These are phyloP conservation scores for Ophiostoma novo-ulmi DNA, from an alignment of 2,329 filamentous ascomycete species.

Conservation along the genomic window DNA sequence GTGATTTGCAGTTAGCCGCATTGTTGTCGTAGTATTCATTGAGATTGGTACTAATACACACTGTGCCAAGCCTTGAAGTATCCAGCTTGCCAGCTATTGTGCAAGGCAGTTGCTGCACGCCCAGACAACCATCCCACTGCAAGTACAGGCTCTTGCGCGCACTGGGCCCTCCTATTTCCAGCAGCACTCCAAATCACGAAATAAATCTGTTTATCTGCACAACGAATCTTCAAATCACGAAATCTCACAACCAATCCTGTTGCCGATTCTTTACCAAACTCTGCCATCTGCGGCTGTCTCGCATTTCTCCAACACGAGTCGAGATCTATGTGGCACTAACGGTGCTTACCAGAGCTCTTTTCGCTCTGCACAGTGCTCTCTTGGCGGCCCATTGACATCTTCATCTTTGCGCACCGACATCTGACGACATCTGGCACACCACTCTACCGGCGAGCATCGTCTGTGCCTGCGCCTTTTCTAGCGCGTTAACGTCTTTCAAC, in stretches of 20 bases:
- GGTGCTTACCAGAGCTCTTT: conserved; percentile 15
- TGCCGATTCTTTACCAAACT: neutral
- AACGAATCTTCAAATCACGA: neutral
- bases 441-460: neutral
- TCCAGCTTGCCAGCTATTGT: neutral
- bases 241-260: neutral
- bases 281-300: neutral
- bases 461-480: neutral
- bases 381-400: conserved; percentile 11
- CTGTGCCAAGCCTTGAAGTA: neutral
- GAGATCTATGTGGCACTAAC: conserved; percentile 14
- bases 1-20: neutral
- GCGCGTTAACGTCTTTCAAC: neutral
- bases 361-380: conserved; percentile 11
- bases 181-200: neutral
- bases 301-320: neutral
- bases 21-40: no score
- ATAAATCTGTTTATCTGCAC: neutral
- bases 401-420: neutral
- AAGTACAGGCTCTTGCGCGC: neutral
- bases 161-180: neutral
- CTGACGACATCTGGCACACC: conserved; percentile 4
- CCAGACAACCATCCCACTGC: neutral
- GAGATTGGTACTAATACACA: neutral
- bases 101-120: neutral